phyloP scores from a whole-genome alignment of 1,139 yeast genomes.

The Candida glucosophila region DNA sequence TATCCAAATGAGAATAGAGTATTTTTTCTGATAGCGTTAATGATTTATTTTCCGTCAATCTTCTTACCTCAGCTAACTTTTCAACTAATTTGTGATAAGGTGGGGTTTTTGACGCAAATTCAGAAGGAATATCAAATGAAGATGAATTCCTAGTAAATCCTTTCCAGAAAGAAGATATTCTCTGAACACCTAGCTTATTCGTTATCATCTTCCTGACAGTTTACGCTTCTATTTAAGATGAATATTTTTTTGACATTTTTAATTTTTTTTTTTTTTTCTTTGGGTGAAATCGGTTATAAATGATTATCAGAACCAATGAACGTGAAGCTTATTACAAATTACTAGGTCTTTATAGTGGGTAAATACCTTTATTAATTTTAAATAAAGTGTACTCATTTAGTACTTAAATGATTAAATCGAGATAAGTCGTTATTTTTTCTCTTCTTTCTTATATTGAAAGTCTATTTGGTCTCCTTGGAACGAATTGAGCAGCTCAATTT shows the following conservation, averaged over 20 bases:
- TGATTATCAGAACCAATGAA: too few species aligned
- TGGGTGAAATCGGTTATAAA: too few species aligned
- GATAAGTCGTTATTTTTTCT: too few species aligned
- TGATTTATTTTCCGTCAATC: conserved; percentile 60
- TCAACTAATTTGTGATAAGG: conserved; percentile 72
- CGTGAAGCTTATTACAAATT: too few species aligned
- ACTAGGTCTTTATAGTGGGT: too few species aligned
- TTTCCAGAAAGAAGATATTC: conserved; percentile 1
- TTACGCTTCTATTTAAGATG: conserved; percentile 1
- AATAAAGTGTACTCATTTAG: too few species aligned
- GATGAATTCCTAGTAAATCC: too few species aligned
- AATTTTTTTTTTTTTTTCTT: too few species aligned
- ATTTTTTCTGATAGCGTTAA: conserved; percentile 91
- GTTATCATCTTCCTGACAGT: conserved; percentile 1
- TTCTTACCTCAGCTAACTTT: conserved; percentile 55
- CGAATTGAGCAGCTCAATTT: conserved; percentile 53
- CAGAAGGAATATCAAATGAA: conserved; percentile 41
- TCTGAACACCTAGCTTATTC: conserved; percentile 2
- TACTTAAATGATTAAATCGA: too few species aligned
- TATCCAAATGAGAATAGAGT: conserved; percentile 78
- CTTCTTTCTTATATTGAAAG: too few species aligned
- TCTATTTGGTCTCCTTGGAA: conserved; percentile 21
- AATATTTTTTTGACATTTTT: neutral
- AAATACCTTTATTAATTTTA: too few species aligned
- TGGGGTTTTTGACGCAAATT: conserved; percentile 65